Conservation (phyloP, 495 filamentous ascomycete species). For the Sphaerosporella brunnea region DNA sequence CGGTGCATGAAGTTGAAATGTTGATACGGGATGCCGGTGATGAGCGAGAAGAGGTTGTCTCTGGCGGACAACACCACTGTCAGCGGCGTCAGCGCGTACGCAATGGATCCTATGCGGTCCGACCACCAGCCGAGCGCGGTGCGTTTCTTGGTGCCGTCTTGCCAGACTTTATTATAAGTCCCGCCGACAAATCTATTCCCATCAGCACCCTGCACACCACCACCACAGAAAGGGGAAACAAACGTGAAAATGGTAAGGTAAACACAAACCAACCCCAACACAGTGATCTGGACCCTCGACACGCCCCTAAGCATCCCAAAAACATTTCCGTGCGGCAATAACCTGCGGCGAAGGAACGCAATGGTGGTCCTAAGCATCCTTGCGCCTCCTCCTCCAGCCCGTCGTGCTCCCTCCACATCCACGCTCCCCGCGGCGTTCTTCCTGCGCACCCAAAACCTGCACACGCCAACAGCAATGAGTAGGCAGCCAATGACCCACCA, state of each 20-base stretch:
- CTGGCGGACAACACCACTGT: constrained; percentile 41
- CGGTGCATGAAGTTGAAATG: constrained; percentile 53
- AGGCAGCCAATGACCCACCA: constrained; percentile 40
- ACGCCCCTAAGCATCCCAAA: constrained; percentile 24
- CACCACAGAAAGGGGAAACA: neutral
- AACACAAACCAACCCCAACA: constrained; percentile 25
- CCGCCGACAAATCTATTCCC: constrained; percentile 32
- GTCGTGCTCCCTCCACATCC: neutral
- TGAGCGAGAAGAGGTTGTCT: constrained; percentile 41
- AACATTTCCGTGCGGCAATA: constrained; percentile 14
- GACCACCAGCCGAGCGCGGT: constrained; percentile 42
- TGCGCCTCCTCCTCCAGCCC: neutral
- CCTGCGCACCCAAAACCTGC: neutral
- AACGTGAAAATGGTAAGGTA: constrained; percentile 46
- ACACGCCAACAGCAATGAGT: constrained; percentile 27
- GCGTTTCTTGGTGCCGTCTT: constrained; percentile 41
- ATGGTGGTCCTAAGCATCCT: neutral
- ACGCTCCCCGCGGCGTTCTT: constrained; percentile 1
- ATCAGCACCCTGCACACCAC: neutral
- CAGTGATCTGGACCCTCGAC: constrained; percentile 26
- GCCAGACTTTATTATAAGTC: constrained; percentile 22
- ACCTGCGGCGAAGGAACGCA: constrained; percentile 5
- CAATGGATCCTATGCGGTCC: constrained; percentile 44
- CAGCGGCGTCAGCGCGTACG: constrained; percentile 49
- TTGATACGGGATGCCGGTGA: constrained; percentile 50